A percentile compares a stretch with the other conserved stretches of the same genome.
Evolutionary conservation across 2,329 filamentous ascomycete species (phyloP).

Genomic region (Thelonectria rubi): DNA sequence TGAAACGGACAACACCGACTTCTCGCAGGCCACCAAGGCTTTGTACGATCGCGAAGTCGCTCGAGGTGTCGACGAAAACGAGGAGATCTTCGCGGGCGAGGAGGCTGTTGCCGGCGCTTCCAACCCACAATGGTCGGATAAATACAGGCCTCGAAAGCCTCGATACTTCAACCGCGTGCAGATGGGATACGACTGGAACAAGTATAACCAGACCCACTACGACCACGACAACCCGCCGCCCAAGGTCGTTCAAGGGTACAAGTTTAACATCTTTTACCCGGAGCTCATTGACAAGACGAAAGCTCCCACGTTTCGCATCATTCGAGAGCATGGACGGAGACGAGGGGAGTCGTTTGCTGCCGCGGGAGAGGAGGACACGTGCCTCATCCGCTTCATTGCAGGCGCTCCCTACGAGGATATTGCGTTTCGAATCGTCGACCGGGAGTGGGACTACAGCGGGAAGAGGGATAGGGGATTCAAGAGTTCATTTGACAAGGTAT

Average conservation of each 20-base stretch:
- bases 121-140: constrained; percentile 81
- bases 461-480: constrained; percentile 94
- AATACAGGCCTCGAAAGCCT: constrained; percentile 90
- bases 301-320: constrained; percentile 94
- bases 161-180: constrained; percentile 98
- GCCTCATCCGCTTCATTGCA: constrained; percentile 93
- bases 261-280: constrained; percentile 99
- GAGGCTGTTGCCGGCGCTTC: constrained; percentile 72
- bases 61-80: constrained; percentile 88
- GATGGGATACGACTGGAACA: constrained; percentile 99
- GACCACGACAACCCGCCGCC: constrained; percentile 98
- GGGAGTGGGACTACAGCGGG: constrained; percentile 98
- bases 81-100: constrained; percentile 94
- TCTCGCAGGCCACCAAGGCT: constrained; percentile 86
- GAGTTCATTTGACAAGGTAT: constrained; percentile 96
- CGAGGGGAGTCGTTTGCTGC: constrained; percentile 92
- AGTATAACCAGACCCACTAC: constrained; percentile 99
- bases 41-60: constrained; percentile 94
- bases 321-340: constrained; percentile 88
- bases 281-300: constrained; percentile 95
- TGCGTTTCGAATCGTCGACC: constrained; percentile 96
- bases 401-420: constrained; percentile 97
- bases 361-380: constrained; percentile 96
- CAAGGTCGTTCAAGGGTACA: constrained; percentile 98
- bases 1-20: constrained; percentile 75